Conservation (phyloP, 352 stramenopile species). For the Pythium guiyangense region DNA sequence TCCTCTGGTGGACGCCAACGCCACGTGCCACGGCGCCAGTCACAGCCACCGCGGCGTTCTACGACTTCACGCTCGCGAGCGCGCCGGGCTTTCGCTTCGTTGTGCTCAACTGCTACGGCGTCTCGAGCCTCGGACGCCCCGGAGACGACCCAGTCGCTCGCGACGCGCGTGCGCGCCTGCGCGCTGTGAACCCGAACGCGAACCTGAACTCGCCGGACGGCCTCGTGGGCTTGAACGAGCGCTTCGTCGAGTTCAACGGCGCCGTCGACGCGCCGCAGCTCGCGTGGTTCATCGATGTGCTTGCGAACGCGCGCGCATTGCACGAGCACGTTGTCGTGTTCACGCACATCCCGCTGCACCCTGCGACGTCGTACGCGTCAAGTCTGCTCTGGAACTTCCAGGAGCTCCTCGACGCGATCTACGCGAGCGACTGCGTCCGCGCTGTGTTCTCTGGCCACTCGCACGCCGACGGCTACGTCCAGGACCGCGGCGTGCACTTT, state of each 20-base stretch:
- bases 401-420: conserved; percentile 46
- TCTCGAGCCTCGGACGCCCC: conserved; percentile 53
- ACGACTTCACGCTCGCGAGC: conserved; percentile 47
- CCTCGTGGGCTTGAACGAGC: conserved; percentile 30
- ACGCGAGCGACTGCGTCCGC: conserved; percentile 39
- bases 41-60: conserved; percentile 34
- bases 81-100: conserved; percentile 53
- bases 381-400: conserved; percentile 80
- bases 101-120: conserved; percentile 65
- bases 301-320: conserved; percentile 22
- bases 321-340: conserved; percentile 66
- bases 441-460: conserved; percentile 71
- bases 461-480: conserved; percentile 52
- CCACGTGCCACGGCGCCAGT: neutral
- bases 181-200: conserved; percentile 55
- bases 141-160: conserved; percentile 37
- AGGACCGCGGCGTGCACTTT: conserved; percentile 52
- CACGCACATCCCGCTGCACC: conserved; percentile 66
- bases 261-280: conserved; percentile 58
- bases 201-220: conserved; percentile 69
- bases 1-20: conserved; percentile 24
- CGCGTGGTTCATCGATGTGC: conserved; percentile 38
- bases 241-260: conserved; percentile 81
- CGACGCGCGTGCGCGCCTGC: conserved; percentile 36
- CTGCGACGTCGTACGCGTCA: conserved; percentile 26